Percentiles rank a stretch among this genome's conserved stretches.
Conservation (phyloP, 2,329 filamentous ascomycete genomes). For the Hymenoscyphus linearis region DNA sequence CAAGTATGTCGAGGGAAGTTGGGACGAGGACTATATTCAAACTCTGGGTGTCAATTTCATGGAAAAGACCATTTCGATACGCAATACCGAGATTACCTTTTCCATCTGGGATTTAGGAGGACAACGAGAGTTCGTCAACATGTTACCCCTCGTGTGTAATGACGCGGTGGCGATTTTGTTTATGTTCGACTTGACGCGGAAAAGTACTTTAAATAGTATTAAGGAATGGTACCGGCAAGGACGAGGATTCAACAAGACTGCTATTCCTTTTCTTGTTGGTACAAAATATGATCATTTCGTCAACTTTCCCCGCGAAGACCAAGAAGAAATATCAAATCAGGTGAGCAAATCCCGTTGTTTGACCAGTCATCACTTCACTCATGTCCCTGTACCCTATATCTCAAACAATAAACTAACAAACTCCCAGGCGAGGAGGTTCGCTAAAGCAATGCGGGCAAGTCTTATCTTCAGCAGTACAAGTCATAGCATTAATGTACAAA, state of each 20-base stretch:
- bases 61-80: conserved; percentile 99
- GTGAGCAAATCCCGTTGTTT: conserved; percentile 41
- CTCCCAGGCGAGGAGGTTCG: conserved; percentile 79
- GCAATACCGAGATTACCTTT: conserved; percentile 99
- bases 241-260: conserved; percentile 98
- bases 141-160: conserved; percentile 98
- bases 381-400: not conserved
- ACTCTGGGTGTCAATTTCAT: conserved; percentile 99
- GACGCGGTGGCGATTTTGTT: conserved; percentile 97
- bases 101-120: conserved; percentile 98
- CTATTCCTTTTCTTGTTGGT: conserved; percentile 94
- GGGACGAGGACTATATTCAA: conserved; percentile 99
- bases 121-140: conserved; percentile 98
- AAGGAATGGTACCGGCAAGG: conserved; percentile 99
- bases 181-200: conserved; percentile 98
- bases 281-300: conserved; percentile 99
- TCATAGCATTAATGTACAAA: conserved; percentile 99
- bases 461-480: conserved; percentile 98
- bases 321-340: conserved; percentile 97
- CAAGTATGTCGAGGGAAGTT: conserved; percentile 98
- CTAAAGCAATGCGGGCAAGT: conserved; percentile 95
- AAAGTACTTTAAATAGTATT: conserved; percentile 97
- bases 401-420: not conserved
- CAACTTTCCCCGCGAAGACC: conserved; percentile 94
- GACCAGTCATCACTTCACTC: not conserved